Evolutionary conservation across 1,284 basidiomycete species (phyloP).

Genomic region (Mycena sp.): DNA sequence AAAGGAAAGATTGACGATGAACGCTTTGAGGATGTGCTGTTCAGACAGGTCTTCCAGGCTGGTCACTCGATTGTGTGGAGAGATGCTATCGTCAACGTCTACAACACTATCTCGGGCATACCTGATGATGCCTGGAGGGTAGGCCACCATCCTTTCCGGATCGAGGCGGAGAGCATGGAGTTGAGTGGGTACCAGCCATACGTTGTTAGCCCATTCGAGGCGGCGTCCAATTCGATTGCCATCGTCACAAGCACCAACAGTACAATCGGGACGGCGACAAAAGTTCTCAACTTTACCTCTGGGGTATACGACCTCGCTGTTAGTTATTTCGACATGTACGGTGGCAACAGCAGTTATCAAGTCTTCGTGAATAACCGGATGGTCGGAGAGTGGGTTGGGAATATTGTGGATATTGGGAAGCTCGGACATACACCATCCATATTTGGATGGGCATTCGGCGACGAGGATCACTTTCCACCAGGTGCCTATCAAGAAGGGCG

Average conservation of each 20-base stretch:
- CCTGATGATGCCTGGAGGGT: slow-evolving; percentile 24
- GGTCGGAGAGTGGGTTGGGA: slow-evolving; percentile 24
- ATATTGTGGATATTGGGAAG: slow-evolving; percentile 27
- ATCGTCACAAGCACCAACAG: slow-evolving; percentile 24
- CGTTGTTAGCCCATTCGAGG: slow-evolving; percentile 27
- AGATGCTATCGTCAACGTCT: slow-evolving; percentile 26
- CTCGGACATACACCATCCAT: slow-evolving; percentile 27
- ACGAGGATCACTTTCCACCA: slow-evolving; percentile 25
- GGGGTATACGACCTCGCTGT: slow-evolving; percentile 27
- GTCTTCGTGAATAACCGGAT: slow-evolving; percentile 15
- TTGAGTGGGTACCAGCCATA: slow-evolving; percentile 24
- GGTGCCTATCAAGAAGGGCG: slow-evolving; percentile 23
- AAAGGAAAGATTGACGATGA: slow-evolving; percentile 24
- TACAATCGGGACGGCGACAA: slow-evolving; percentile 24
- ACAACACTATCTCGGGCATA: slow-evolving; percentile 26
- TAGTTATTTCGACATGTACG: slow-evolving; percentile 27
- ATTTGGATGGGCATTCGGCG: slow-evolving; percentile 28
- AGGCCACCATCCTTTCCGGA: slow-evolving; percentile 26
- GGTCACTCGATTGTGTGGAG: slow-evolving; percentile 26
- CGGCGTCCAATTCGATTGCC: slow-evolving; percentile 19
- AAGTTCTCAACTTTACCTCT: slow-evolving; percentile 25
- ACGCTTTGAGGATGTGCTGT: slow-evolving; percentile 27
- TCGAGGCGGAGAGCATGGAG: slow-evolving; percentile 27
- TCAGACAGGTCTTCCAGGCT: slow-evolving; percentile 26
- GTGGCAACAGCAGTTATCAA: slow-evolving; percentile 23